Evolutionary conservation across 495 filamentous ascomycete species (phyloP).

Genomic region (Aspergillus bertholletiae): DNA sequence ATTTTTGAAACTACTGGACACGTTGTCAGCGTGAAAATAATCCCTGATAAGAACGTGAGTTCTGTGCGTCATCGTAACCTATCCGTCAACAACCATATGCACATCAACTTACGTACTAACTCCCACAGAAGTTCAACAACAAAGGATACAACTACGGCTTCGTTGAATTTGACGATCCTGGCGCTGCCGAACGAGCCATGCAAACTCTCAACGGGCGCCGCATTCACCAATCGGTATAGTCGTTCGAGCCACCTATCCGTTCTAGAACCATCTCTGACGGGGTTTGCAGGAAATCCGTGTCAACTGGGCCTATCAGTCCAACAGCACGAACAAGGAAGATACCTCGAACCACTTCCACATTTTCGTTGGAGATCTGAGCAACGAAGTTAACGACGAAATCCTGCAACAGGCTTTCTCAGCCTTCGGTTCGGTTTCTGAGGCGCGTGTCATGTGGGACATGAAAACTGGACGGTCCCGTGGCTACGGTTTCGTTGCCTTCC

Average conservation of each 20-base stretch:
- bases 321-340: slow-evolving; percentile 91
- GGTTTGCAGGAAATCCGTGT: slow-evolving; percentile 86
- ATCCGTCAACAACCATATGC: not conserved
- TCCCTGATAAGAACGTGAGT: slow-evolving; percentile 97
- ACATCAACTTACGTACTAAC: slow-evolving; percentile 7
- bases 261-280: slow-evolving; percentile 11
- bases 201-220: slow-evolving; percentile 90
- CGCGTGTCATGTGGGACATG: slow-evolving; percentile 99
- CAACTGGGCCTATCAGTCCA: slow-evolving; percentile 99
- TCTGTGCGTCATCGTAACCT: not conserved
- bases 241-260: not conserved
- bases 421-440: slow-evolving; percentile 96
- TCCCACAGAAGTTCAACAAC: slow-evolving; percentile 57
- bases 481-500: slow-evolving; percentile 98
- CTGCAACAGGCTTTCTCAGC: slow-evolving; percentile 93
- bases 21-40: slow-evolving; percentile 98
- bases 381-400: slow-evolving; percentile 98
- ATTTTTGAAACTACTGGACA: slow-evolving; percentile 99
- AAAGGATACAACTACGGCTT: slow-evolving; percentile 99
- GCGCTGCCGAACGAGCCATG: slow-evolving; percentile 95
- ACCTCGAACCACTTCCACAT: slow-evolving; percentile 99
- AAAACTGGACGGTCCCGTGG: slow-evolving; percentile 97
- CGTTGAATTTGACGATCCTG: slow-evolving; percentile 97
- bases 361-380: slow-evolving; percentile 96
- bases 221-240: slow-evolving; percentile 83